Evolutionary conservation across 164 flowering plant genomes (phyloP), one percentile per base, ranked within the genome.

Genomic region (Nymphaea thermarum): DNA sequence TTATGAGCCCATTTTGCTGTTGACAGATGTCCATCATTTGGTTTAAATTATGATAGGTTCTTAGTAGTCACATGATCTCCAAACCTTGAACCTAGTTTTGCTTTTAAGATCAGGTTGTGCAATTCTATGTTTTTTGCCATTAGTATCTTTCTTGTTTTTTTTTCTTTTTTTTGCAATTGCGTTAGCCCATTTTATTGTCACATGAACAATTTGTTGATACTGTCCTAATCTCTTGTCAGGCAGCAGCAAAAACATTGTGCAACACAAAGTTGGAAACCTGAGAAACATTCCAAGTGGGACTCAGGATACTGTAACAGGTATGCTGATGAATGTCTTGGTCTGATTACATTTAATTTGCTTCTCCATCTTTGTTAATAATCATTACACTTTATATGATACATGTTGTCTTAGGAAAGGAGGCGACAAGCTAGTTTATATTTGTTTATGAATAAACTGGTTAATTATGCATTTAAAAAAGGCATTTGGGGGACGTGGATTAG

Each of bases 221-320:
- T 47, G 12, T 2, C 55, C 55, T 47, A 12, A 25, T 2, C 12
- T 55, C 55, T 57, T 42, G 71, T 70, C 69, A 70, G 80, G 66
- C 71, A 76, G 16, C 43, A 59, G 16, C 43, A 59, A 60, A 67
- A 77, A 68, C 64, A 36, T 43, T 59, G 62, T 18, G 43, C 42
- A 6, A 16, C 67, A 57, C 66, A 68, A 55, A 2, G 51, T 14
- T 43, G 72, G 72, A 53, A 65, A 60, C 12, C 3, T 70, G 12
- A 44, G 36, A 6, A 45, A 44, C 59, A n/a, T 16, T 43, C 63
- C 25, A 41, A 44, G 17, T 59, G 14, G 57, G 47, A 45, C 51
- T 36, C 62, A 57, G 16, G 70, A 57, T 44, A n/a, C 53, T 25
- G 64, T 41, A 25, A 55, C 44, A 70, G 76, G 73, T 73, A 11